Evolutionary conservation across 352 stramenopile species (phyloP).

Genomic region (Thalassiosira hispida): DNA sequence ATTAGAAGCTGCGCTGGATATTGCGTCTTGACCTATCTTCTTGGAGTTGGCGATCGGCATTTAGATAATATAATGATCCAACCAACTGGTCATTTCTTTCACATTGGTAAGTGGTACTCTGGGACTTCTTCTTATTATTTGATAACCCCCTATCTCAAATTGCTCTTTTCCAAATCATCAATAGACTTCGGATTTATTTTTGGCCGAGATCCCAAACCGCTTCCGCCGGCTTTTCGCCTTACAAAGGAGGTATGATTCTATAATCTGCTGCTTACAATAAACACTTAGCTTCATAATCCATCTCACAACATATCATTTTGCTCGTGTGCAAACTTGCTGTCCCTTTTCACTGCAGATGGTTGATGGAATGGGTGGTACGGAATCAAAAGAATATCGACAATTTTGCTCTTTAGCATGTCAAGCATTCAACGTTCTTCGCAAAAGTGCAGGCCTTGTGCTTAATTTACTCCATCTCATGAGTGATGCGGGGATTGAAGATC

Average conservation of each 20-base stretch:
- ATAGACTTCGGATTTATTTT: conserved; percentile 99
- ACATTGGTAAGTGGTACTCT: conserved; percentile 88
- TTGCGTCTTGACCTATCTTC: conserved; percentile 99
- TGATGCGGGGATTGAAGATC: conserved; percentile 96
- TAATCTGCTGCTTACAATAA: conserved; percentile 15
- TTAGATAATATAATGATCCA: conserved; percentile 99
- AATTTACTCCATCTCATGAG: conserved; percentile 99
- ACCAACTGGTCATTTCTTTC: conserved; percentile 95
- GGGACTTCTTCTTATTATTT: background rate
- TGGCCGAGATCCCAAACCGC: conserved; percentile 97
- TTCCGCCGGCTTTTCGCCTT: conserved; percentile 97
- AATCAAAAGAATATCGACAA: conserved; percentile 81
- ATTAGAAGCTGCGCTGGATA: conserved; percentile 98
- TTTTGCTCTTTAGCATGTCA: conserved; percentile 86
- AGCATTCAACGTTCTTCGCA: conserved; percentile 93
- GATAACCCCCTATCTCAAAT: conserved; percentile 14
- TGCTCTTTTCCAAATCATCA: conserved; percentile 87
- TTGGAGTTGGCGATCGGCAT: conserved; percentile 99
- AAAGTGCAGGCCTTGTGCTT: conserved; percentile 97
- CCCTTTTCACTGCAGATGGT: conserved; percentile 88
- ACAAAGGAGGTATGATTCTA: conserved; percentile 86
- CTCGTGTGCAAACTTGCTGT: background rate
- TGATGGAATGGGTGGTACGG: conserved; percentile 88
- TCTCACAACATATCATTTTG: conserved; percentile 14
- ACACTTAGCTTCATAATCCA: conserved; percentile 3